These are phyloP conservation scores for Penicillium soppii DNA, from an alignment of 495 filamentous ascomycete genomes.

Conservation along the genomic window DNA sequence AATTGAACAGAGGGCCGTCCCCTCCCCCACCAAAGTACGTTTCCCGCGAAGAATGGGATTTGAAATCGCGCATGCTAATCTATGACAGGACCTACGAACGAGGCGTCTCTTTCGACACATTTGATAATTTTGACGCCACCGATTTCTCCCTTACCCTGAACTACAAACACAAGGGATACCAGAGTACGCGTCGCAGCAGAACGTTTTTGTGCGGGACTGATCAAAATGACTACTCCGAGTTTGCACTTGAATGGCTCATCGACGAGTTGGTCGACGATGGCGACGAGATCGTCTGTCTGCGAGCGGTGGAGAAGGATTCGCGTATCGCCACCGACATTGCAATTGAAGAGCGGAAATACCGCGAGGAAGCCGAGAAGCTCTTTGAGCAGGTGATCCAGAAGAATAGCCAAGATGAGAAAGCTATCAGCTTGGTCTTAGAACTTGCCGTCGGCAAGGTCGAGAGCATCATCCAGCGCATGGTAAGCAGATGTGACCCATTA, in stretches of 20 bases:
- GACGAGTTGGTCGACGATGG: conserved; percentile 96
- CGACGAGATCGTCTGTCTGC: conserved; percentile 91
- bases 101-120: conserved; percentile 89
- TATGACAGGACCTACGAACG: conserved; percentile 44
- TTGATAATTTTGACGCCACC: conserved; percentile 78
- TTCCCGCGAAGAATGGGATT: not conserved
- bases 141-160: conserved; percentile 84
- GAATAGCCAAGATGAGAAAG: conserved; percentile 72
- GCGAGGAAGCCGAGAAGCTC: conserved; percentile 72
- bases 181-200: conserved; percentile 75
- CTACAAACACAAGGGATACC: conserved; percentile 86
- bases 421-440: conserved; percentile 86
- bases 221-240: conserved; percentile 93
- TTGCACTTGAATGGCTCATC: conserved; percentile 90
- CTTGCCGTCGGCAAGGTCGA: conserved; percentile 91
- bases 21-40: conserved; percentile 43
- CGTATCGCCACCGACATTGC: conserved; percentile 66
- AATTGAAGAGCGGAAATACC: conserved; percentile 72
- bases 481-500: conserved; percentile 48
- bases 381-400: conserved; percentile 79
- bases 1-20: conserved; percentile 27
- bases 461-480: conserved; percentile 89
- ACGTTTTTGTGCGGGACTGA: conserved; percentile 95
- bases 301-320: conserved; percentile 84
- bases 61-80: conserved; percentile 8